phyloP scores from a whole-genome alignment of 495 filamentous ascomycete species.

The Penicillium lividum region DNA sequence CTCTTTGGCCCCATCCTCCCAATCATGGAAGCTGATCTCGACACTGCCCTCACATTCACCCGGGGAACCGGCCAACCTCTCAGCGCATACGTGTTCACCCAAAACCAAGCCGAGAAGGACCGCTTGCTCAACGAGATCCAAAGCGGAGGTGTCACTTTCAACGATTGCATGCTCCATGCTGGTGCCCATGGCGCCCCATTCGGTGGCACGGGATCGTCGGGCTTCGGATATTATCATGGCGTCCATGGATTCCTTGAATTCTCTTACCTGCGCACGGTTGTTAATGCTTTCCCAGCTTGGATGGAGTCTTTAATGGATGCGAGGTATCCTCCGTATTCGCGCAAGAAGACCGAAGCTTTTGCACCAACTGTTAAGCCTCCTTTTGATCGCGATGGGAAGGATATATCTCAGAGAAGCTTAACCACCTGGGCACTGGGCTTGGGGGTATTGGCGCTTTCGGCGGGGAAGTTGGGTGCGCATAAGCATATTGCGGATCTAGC shows the following conservation, averaged over 20 bases:
- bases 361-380: conserved; percentile 60
- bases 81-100: conserved; percentile 76
- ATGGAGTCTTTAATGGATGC: conserved; percentile 64
- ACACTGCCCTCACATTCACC: conserved; percentile 70
- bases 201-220: conserved; percentile 78
- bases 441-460: conserved; percentile 18
- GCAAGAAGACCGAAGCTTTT: conserved; percentile 54
- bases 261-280: conserved; percentile 60
- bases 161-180: conserved; percentile 73
- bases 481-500: conserved; percentile 1
- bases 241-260: conserved; percentile 76
- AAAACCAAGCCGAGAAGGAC: conserved; percentile 59
- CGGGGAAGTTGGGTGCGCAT: neutral
- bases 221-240: conserved; percentile 76
- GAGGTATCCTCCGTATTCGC: conserved; percentile 69
- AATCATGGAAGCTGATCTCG: conserved; percentile 65
- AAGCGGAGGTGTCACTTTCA: conserved; percentile 73
- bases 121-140: conserved; percentile 59
- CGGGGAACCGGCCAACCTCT: conserved; percentile 64
- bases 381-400: conserved; percentile 69
- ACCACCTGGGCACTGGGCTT: conserved; percentile 19
- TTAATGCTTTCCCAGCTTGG: conserved; percentile 37
- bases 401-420: conserved; percentile 5
- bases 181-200: conserved; percentile 67
- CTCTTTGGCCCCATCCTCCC: conserved; percentile 84